Evolutionary conservation across 306 rosid genomes (phyloP).

Genomic region (Citrullus colocynthis): DNA sequence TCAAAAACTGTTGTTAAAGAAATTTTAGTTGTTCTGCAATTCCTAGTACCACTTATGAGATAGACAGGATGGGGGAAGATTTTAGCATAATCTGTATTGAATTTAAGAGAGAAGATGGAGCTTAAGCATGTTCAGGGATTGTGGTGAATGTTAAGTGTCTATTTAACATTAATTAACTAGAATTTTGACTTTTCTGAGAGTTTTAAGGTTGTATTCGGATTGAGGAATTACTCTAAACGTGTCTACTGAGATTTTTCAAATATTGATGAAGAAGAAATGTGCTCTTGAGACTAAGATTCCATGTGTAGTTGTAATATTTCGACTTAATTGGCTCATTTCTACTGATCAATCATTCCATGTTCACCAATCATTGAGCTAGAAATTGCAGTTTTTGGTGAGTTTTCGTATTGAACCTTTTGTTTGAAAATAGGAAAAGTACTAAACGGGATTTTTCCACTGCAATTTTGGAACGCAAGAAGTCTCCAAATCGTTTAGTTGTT

Average conservation of each 20-base stretch:
- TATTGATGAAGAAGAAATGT: background rate
- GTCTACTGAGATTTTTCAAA: background rate
- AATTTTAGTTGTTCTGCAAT: background rate
- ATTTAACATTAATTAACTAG: background rate
- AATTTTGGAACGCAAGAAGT: slow-evolving; percentile 48
- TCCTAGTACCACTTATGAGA: background rate
- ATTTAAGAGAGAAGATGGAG: background rate
- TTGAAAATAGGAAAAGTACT: slow-evolving; percentile 22
- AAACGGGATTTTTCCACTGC: slow-evolving; percentile 53
- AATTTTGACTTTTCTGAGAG: background rate
- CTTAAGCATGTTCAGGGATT: background rate
- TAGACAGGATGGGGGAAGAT: background rate
- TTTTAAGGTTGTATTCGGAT: background rate
- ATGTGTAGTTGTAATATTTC: background rate
- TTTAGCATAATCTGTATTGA: background rate
- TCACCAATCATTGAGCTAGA: background rate
- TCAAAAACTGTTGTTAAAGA: background rate
- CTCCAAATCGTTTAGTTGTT: slow-evolving; percentile 54
- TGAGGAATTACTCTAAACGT: background rate
- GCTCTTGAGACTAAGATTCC: background rate
- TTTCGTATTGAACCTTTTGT: background rate
- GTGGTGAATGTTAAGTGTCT: background rate
- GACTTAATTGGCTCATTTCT: background rate
- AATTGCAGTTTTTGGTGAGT: background rate
- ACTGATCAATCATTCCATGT: background rate